Base-by-base conservation (phyloP, 1,284 basidiomycete species). In the Malassezia cuniculi region DNA sequence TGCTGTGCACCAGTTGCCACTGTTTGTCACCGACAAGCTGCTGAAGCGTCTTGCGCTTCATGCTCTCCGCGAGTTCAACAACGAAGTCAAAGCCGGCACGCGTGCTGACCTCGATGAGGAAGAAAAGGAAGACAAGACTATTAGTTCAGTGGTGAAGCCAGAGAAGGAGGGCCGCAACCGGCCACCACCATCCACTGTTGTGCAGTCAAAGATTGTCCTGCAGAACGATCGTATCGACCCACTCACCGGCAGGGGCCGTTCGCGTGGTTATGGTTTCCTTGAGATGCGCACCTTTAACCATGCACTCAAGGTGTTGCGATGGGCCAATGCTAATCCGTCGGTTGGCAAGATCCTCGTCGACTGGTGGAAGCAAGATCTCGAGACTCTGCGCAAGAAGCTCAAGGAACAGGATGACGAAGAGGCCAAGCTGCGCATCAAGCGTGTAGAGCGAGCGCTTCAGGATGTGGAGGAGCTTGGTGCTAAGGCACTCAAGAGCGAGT, bases 231-330 rank as follows among this genome's bases (percentile, higher is more conserved):
- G 85, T 15, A 73, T 90, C 36, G 90, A 97, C 65, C 74, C 82
- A 0, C 68, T 87, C 21, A 89, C 83, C 0, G 84, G 82, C 2
- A 78, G 82, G 52, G 85, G 85, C 3, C 76, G 81, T 39, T 84
- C 81, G 53, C 84, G 82, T 63, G 90, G 90, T 0, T 99, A 94
- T 59, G 93, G 90, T 11, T 97, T 99, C 71, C 65, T 97, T 27
- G 90, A 97, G 71, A 78, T 94, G 76, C 72, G 78, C 26, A 75
- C 71, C 18, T 90, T 94, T 64, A 77, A 80, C 8, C 85, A 95
- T 60, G 86, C 89, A 3, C 72, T 99, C 22, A 81, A 84, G 29
- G 82, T 94, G 1, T 69, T 97, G 24, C 75, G 90, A 16, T 97
- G 85, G 84, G 80, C 82, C 12, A 99, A 97, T 71, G 90, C 84